Base-by-base conservation (phyloP, 2,329 filamentous ascomycete species). In the Torrubiella hemipterigena region DNA sequence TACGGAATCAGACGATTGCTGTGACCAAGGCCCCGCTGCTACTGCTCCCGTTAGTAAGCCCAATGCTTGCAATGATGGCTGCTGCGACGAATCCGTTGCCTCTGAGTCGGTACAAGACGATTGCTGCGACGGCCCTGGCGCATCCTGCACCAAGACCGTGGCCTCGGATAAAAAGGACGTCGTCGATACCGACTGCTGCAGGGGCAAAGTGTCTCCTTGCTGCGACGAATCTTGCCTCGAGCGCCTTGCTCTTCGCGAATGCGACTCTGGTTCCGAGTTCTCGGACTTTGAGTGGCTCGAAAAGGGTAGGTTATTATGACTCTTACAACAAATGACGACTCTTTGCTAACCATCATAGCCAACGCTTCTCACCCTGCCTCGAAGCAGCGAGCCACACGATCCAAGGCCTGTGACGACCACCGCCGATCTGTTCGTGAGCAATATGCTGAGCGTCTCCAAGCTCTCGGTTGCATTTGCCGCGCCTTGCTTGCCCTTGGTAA, bases 381-480 rank as follows among this genome's bases (percentile, higher is more conserved):
- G n/a, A n/a, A n/a, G n/a, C n/a, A n/a, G n/a, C n/a, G n/a, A n/a
- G n/a, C n/a, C n/a, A n/a, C n/a, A n/a, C n/a, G n/a, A n/a, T n/a
- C n/a, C 31, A 47, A 52, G 27, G 42, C 58, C 18, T 68, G 63
- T 40, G 38, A 36, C 17, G 28, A 50, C 6, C 64, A 68, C 36
- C 35, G 37, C 1, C 45, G 41, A 9, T 51, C 50, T 6, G 45
- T 54, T 3, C 53, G 48, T 17, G 45, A 55, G 16, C 51, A 45
- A 12, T 70, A 69, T 32, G 54, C 50, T 1, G 51, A 53, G 3
- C 61, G 42, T 11, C 56, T 72, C 2, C 45, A 59, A 27, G 59
- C 65, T 5, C 46, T 73, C 2, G 67, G 67, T 4, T 72, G 67
- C 43, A 64, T 72, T 37, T 73, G 68, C 35, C 59, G 66, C 13